Base-by-base conservation (phyloP, 129 eudicot species). In the Flaveria trinervia region DNA sequence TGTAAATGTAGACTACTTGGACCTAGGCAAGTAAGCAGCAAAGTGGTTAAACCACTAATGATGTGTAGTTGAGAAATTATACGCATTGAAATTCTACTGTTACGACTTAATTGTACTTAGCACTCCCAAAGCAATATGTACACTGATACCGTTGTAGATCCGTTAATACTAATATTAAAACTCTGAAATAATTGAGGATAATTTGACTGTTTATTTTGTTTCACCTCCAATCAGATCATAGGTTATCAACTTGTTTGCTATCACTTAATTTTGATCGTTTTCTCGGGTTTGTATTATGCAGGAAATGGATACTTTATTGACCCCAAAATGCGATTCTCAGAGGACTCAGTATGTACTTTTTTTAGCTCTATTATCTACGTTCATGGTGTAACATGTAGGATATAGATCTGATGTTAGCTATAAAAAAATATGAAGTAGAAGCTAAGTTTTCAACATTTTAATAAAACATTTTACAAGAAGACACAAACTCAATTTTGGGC, bases 241-340 rank as follows among this genome's bases (percentile, higher is more conserved):
- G 49, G 49, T 28, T 52, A 67, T 77, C 22, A 36, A 50, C 41
- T 36, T 44, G 48, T 55, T 17, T 69, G 2, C 11, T 10, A 5
- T 25, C 10, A 18, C 17, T 20, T 43, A 64, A n/a, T n/a, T 25
- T 33, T 79, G 23, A 57, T 72, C 48, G 25, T 71, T 80, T 54
- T 55, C 7, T 59, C 44, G 5, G 57, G 12, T 54, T 52, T 77
- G 36, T 70, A 70, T 52, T 46, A 73, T 78, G 64, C 52, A 78
- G 77, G 71, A 57, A 41, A 78, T 78, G 82, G 77, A 78, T 45
- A 44, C 64, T 59, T 49, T 79, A 79, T 79, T 79, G 65, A 61
- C 77, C 43, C 57, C 74, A 14, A 68, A 77, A 39, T 68, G 81
- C 39, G 81, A 77, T 56, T 67, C 74, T 39, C 81, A 77, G 49